Evolutionary conservation across 176 grass and related monocot genomes (phyloP), one percentile per base, ranked within the genome.

Genomic region (Pontederia paniculata): DNA sequence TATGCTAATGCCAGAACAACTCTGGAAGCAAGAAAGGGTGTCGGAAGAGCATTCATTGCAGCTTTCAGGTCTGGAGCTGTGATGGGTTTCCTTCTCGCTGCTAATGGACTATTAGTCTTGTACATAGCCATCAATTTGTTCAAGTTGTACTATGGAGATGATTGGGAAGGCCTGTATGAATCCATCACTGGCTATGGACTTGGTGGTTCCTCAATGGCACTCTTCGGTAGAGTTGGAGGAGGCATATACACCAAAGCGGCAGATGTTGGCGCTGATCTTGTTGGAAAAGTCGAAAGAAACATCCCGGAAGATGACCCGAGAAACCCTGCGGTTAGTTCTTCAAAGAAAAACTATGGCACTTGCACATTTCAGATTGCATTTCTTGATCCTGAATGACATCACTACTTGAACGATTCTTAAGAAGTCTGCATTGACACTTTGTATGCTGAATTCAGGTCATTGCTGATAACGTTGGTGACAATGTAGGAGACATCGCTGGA

Each of bases 401-500:
- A n/a, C n/a, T n/a, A n/a, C n/a, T n/a, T n/a, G n/a, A n/a, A n/a
- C n/a, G n/a, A n/a, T n/a, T n/a, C n/a, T n/a, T n/a, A n/a, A n/a
- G n/a, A n/a, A n/a, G n/a, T n/a, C n/a, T n/a, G n/a, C n/a, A 54
- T 10, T 6, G 21, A 9, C 21, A 19, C 5, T 42, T 42, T 58
- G 25, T 15, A 10, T 13, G 4, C 14, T 37, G 8, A 8, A 13
- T 17, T 42, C 48, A 87, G 88, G 88, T 95, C 50, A 95, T 95
- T 75, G 81, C 84, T 4, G 89, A 95, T 67, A 88, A 95, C 23
- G 89, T 88, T 9, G 89, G 89, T 0, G 89, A 88, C 63, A 95
- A 95, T 66, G 89, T 95, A 9, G 89, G 89, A 48, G 84, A 88
- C 62, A 95, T 95, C 48, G 89, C 84, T 5, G 89, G 89, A 25